These are phyloP conservation scores for Hawksworthiomyces lignivorus DNA, from an alignment of 2,329 filamentous ascomycete genomes.

Conservation along the genomic window DNA sequence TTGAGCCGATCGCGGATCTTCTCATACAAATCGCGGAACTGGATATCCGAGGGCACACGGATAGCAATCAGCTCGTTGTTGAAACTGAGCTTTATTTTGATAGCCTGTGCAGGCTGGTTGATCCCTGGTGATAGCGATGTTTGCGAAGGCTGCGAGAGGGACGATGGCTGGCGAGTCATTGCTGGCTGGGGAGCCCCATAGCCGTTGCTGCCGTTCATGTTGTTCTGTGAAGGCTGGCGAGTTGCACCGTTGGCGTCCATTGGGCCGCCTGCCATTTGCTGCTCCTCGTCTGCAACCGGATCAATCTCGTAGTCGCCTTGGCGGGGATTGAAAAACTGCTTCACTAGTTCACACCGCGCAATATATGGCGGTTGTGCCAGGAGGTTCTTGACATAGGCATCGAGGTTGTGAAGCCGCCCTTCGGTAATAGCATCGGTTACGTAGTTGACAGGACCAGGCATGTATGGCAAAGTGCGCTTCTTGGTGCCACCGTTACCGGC, in stretches of 20 bases:
- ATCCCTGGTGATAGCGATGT: constrained; percentile 47
- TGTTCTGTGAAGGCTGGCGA: constrained; percentile 57
- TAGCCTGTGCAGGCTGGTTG: constrained; percentile 42
- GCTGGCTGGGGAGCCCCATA: constrained; percentile 31
- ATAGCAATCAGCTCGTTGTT: constrained; percentile 89
- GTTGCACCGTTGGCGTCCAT: constrained; percentile 54
- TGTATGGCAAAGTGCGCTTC: constrained; percentile 82
- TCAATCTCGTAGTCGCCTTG: constrained; percentile 93
- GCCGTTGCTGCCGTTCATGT: constrained; percentile 46
- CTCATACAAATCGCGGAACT: constrained; percentile 68
- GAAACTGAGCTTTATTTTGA: constrained; percentile 95
- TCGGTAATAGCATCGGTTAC: constrained; percentile 98
- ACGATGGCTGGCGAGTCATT: constrained; percentile 37
- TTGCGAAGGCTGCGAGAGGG: constrained; percentile 45
- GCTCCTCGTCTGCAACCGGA: constrained; percentile 52
- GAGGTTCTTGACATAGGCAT: constrained; percentile 92
- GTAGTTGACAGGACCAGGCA: constrained; percentile 96
- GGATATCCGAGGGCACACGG: constrained; percentile 74
- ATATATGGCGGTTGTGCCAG: constrained; percentile 79
- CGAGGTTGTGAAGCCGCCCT: constrained; percentile 81
- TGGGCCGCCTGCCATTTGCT: constrained; percentile 39
- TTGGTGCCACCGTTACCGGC: constrained; percentile 77
- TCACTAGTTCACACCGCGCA: constrained; percentile 72
- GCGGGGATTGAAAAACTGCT: constrained; percentile 82
- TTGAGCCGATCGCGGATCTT: constrained; percentile 81